A percentile compares a stretch with the other conserved stretches of the same genome.
These are phyloP conservation scores for Tetracentron sinense DNA, from an alignment of 164 flowering plant species.

Conservation along the genomic window DNA sequence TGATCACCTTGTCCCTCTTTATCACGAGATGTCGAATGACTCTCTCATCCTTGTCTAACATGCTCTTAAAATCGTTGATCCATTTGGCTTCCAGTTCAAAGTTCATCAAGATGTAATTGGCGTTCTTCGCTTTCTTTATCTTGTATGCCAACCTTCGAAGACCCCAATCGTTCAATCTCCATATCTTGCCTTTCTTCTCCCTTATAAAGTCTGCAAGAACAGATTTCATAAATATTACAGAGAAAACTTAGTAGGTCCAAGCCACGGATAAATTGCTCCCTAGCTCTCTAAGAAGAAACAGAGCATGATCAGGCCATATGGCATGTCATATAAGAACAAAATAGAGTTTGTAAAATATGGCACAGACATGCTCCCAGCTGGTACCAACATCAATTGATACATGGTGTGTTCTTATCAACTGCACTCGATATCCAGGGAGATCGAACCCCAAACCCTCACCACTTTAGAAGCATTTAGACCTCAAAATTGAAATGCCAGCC, in stretches of 20 bases:
- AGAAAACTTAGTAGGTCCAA: background rate
- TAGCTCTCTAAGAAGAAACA: no score
- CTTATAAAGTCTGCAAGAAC: slow-evolving; percentile 59
- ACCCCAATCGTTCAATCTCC: slow-evolving; percentile 93
- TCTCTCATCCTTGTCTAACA: slow-evolving; percentile 89
- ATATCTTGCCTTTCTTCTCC: slow-evolving; percentile 78
- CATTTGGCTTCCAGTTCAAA: slow-evolving; percentile 82
- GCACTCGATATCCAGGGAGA: background rate
- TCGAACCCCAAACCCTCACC: no score
- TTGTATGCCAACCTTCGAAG: slow-evolving; percentile 84
- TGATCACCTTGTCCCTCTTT: slow-evolving; percentile 74
- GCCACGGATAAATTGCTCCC: no score
- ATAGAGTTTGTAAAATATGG: background rate
- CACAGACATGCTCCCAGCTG: background rate
- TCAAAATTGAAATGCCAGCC: no score
- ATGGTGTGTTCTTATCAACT: background rate
- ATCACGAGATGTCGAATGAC: slow-evolving; percentile 94
- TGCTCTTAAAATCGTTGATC: slow-evolving; percentile 79
- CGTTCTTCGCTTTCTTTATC: slow-evolving; percentile 77
- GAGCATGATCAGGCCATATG: background rate
- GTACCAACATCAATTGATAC: background rate
- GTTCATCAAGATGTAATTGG: slow-evolving; percentile 90
- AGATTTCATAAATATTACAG: background rate
- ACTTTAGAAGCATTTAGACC: no score
- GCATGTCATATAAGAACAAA: background rate